Percentiles rank a stretch among this genome's conserved stretches.
These are phyloP conservation scores for Salicornia ramosissima DNA, from an alignment of 148 eudicot genomes.

Conservation along the genomic window DNA sequence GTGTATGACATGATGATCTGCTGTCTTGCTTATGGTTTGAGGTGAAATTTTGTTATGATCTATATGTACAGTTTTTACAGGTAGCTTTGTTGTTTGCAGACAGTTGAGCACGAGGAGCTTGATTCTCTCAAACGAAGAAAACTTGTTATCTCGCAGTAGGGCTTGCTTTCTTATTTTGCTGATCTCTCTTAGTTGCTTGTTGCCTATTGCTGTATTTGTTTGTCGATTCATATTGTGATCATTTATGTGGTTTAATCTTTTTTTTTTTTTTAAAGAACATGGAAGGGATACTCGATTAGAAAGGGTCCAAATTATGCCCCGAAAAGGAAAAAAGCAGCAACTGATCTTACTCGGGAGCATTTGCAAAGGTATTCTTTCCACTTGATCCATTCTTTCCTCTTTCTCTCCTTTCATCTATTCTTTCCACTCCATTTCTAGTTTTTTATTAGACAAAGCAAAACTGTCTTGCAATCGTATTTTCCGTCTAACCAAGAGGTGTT, in stretches of 20 bases:
- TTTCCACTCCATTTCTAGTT: too few relatives aligned
- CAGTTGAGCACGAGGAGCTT: constrained; percentile 51
- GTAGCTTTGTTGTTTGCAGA: constrained; percentile 35
- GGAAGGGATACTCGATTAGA: constrained; percentile 78
- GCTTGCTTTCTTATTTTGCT: not conserved
- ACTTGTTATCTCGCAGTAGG: constrained; percentile 73
- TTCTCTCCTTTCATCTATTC: too few relatives aligned
- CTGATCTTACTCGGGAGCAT: constrained; percentile 86
- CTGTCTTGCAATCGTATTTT: not conserved
- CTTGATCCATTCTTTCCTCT: too few relatives aligned
- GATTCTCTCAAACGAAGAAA: constrained; percentile 73
- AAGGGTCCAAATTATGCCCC: constrained; percentile 93
- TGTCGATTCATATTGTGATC: not conserved
- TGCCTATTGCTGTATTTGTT: not conserved
- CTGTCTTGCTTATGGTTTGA: not conserved
- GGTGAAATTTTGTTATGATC: not conserved
- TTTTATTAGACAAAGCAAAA: too few relatives aligned
- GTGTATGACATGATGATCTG: not conserved
- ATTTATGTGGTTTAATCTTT: not conserved
- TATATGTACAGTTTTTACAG: not conserved
- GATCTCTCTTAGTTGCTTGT: not conserved
- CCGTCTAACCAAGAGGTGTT: too few relatives aligned
- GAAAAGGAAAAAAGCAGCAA: constrained; percentile 70
- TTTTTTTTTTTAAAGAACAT: constrained; percentile 44
- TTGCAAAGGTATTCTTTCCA: constrained; percentile 58